A percentile compares a stretch with the other conserved stretches of the same genome.
Conservation (phyloP, 495 filamentous ascomycete genomes). For the Clohesyomyces aquaticus region DNA sequence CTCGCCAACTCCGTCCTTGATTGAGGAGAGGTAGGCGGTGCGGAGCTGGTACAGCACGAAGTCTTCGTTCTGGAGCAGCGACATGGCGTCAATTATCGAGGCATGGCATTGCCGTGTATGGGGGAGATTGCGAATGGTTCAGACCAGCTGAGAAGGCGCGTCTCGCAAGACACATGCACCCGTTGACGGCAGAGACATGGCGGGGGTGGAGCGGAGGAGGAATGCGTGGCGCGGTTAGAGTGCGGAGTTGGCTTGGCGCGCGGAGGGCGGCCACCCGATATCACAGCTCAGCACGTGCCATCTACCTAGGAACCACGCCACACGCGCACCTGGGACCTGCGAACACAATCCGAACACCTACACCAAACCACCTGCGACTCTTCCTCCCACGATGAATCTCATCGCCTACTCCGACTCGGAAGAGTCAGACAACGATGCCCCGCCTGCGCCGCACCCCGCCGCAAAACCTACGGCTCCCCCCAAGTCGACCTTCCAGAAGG, state of each 20-base stretch:
- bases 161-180: too few relatives aligned
- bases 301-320: too few relatives aligned
- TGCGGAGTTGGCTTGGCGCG: too few relatives aligned
- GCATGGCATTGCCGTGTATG: neutral
- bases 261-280: too few relatives aligned
- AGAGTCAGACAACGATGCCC: slow-evolving; percentile 64
- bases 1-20: slow-evolving; percentile 95
- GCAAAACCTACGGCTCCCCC: slow-evolving; percentile 40
- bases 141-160: slow-evolving; percentile 35
- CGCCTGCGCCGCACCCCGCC: slow-evolving; percentile 44
- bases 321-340: too few relatives aligned
- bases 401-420: slow-evolving; percentile 71
- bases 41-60: slow-evolving; percentile 93
- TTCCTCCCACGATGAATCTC: slow-evolving; percentile 42
- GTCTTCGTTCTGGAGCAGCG: too few relatives aligned
- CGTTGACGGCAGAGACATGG: too few relatives aligned
- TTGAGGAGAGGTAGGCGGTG: slow-evolving; percentile 83
- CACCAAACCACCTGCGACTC: neutral
- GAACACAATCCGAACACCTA: slow-evolving; percentile 9
- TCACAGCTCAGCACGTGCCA: too few relatives aligned
- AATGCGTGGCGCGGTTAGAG: too few relatives aligned
- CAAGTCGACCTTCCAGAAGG: slow-evolving; percentile 68
- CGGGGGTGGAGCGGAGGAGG: neutral
- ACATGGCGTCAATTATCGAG: too few relatives aligned
- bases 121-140: slow-evolving; percentile 7